Evolutionary conservation across 2,329 filamentous ascomycete species (phyloP), one percentile per base, ranked within the genome.

Genomic region (Paraphaeosphaeria sporulosa): DNA sequence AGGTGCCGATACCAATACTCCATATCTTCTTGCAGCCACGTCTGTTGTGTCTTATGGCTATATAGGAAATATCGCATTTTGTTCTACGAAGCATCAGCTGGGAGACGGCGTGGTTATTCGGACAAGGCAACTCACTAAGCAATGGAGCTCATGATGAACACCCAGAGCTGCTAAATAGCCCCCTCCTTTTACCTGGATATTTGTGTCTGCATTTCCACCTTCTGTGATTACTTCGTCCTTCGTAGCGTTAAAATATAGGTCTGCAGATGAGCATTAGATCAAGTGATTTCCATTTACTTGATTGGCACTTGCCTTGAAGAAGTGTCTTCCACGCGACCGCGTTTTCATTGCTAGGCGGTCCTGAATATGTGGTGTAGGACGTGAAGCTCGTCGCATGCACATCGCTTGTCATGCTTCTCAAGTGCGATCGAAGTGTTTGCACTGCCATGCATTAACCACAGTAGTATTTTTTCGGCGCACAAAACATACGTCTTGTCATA

Each of bases 131-230:
- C 43, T 10, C 2, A 46, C 43, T 19, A 46, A 10, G 27, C 43
- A 46, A 19, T 46, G 43, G 13, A 46, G 43, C 23, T 46, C 43
- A 46, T 46, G 43, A 46, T 46, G 43, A 12, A 46, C 43, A 27
- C 43, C 43, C 10, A 46, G 19, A 27, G 43, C 43, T 46, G 43
- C 43, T 15, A 46, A 10, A 25, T 46, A 46, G 27, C 43, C 43
- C 8, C 43, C 43, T 10, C 43, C 43, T 25, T 25, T 46, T 19
- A 46, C 43, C 15, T 46, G 19, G 19, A 15, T 30, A 8, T 27
- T 46, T 25, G 13, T 15, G 6, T 46, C 43, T n/a, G 43, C 21
- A 46, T 46, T 15, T 13, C 21, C 43, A 25, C 43, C 19, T 46
- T 46, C 43, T 13, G 43, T 27, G 10, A 46, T 4, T 25, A 46